Evolutionary conservation across 1,139 yeast genomes (phyloP).

Genomic region (Saccharomycopsis hybrid): DNA sequence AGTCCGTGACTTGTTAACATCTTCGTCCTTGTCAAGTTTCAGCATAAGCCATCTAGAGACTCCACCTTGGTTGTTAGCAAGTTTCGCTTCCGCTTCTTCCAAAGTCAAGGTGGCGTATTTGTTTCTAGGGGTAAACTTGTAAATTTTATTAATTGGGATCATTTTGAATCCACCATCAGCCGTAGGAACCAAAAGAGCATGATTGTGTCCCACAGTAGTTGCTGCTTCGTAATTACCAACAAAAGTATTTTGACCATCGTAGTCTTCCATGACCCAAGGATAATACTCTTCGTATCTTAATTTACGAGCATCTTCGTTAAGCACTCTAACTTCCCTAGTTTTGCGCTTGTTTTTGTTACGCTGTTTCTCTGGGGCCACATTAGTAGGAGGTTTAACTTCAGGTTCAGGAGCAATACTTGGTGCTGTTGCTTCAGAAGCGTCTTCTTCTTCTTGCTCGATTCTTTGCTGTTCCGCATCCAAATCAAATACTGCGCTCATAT

Average conservation of each 20-base stretch:
- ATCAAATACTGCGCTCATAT: constrained; percentile 10
- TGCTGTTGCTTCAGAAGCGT: constrained; percentile 30
- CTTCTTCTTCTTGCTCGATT: constrained; percentile 26
- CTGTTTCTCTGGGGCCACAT: constrained; percentile 77
- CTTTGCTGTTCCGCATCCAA: constrained; percentile 6
- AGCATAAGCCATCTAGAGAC: constrained; percentile 97
- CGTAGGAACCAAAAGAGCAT: constrained; percentile 61
- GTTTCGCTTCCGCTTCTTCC: constrained; percentile 93
- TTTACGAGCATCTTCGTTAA: constrained; percentile 75
- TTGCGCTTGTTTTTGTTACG: constrained; percentile 49
- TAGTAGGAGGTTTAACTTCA: constrained; percentile 26
- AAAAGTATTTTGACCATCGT: constrained; percentile 88
- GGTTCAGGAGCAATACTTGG: constrained; percentile 33
- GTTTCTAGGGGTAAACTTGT: constrained; percentile 88
- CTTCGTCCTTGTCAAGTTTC: constrained; percentile 64
- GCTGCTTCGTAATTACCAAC: constrained; percentile 97
- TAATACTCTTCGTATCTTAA: constrained; percentile 90
- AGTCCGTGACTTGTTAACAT: constrained; percentile 2
- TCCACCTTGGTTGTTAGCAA: constrained; percentile 58
- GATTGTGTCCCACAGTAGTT: constrained; percentile 54
- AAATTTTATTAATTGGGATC: constrained; percentile 93
- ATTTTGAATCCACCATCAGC: constrained; percentile 75
- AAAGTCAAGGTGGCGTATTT: constrained; percentile 88
- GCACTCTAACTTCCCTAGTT: constrained; percentile 74
- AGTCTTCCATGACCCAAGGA: constrained; percentile 98